Evolutionary conservation across 2,329 filamentous ascomycete genomes (phyloP).

Genomic region (Paecilomyces formosus): DNA sequence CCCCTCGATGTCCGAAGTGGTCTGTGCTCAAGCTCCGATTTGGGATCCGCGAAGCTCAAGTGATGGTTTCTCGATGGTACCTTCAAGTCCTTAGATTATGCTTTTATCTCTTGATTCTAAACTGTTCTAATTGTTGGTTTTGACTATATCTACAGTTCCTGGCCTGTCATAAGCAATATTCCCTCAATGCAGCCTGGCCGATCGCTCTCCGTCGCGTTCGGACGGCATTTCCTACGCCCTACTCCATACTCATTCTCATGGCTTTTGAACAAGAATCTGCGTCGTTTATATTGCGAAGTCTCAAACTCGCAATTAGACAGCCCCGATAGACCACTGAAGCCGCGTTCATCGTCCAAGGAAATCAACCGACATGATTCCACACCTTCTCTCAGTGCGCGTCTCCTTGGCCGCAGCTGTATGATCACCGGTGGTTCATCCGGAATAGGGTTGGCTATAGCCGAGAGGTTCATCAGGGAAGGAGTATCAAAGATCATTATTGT

Average conservation of each 20-base stretch:
- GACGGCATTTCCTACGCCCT: background rate
- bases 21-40: conserved; percentile 21
- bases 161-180: background rate
- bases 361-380: background rate
- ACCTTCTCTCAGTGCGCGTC: conserved; percentile 13
- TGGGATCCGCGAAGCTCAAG: background rate
- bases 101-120: background rate
- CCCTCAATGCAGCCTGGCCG: conserved; percentile 42
- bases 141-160: background rate
- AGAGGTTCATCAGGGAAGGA: conserved; percentile 56
- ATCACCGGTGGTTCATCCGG: conserved; percentile 65
- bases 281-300: background rate
- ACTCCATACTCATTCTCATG: background rate
- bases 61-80: background rate
- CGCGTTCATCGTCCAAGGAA: background rate
- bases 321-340: background rate
- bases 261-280: background rate
- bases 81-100: background rate
- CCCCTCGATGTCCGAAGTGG: conserved; percentile 9
- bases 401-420: conserved; percentile 38
- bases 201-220: conserved; percentile 49
- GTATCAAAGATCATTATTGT: conserved; percentile 53
- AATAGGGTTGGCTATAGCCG: conserved; percentile 62
- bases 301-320: background rate
- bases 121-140: background rate